Evolutionary conservation across 352 stramenopile genomes (phyloP), one percentile per base, ranked within the genome.

Genomic region (Globisporangium cederbergense): DNA sequence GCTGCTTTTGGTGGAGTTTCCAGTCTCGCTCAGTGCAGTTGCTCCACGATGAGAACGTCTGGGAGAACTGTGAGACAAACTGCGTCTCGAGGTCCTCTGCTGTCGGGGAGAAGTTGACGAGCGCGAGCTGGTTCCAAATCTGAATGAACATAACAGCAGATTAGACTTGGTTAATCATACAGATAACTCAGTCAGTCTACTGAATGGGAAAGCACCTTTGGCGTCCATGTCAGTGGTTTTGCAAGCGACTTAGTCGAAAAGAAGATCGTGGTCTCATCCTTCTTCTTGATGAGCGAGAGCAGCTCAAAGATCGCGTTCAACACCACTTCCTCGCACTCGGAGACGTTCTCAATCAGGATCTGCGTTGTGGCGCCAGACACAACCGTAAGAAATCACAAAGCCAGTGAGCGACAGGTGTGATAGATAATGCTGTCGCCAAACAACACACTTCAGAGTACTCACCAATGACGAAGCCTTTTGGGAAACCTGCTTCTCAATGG

Each of bases 321-420:
- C 3, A 22, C 46, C 5, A 18, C 46, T 60, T 85, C 79, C 9
- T 84, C 72, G 18, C 74, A 78, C 53, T 87, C 66, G 4, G 74
- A 75, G 11, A 71, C 63, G 51, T 81, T 84, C 58, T 82, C 71
- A 13, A 89, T 63, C 30, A 89, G 56, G 43, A 89, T 71, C 79
- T 87, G 25, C 2, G 57, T 28, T 36, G 9, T 22, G 34, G 7
- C 11, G 11, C 1, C 7, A 40, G 2, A 42, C 36, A 49, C 5
- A 22, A 5, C 11, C 14, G 4, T 32, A 34, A 43, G 10, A 51
- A 18, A 16, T 36, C 6, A 38, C 18, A 65, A 43, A 64, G 22
- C 10, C 25, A 55, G 10, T 56, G 3, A 30, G 14, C 47, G 53
- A 20, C 22, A 5, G 18, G 3, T 36, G 11, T 8, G 6, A 40